Evolutionary conservation across 768 basidiomycete genomes (phyloP).

Genomic region (Amanita jacksonii): DNA sequence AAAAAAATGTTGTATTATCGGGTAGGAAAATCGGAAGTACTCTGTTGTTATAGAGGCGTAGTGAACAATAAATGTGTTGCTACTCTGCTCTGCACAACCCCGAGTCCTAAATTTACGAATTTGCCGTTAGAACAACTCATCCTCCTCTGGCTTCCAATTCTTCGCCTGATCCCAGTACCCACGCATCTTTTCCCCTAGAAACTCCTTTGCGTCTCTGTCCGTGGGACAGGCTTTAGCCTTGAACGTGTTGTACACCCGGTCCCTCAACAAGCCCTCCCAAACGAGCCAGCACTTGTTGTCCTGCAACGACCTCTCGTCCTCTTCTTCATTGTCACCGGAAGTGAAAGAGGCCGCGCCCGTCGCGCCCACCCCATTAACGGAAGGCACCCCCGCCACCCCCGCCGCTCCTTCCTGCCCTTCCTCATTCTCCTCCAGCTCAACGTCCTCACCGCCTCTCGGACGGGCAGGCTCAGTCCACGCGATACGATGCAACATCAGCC

Average conservation of each 20-base stretch:
- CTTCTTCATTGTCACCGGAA: conserved; percentile 20
- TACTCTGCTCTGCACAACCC: too few species aligned
- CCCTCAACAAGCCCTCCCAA: conserved; percentile 88
- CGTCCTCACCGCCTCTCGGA: conserved; percentile 63
- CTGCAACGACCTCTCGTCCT: conserved; percentile 47
- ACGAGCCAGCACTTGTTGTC: conserved; percentile 85
- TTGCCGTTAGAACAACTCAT: conserved; percentile 61
- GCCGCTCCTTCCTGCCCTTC: conserved; percentile 19
- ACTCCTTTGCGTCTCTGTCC: conserved; percentile 79
- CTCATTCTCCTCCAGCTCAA: conserved; percentile 47
- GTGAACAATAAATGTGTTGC: too few species aligned
- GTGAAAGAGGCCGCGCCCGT: conserved; percentile 13
- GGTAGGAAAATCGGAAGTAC: too few species aligned
- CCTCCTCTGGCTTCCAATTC: conserved; percentile 80
- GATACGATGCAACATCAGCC: conserved; percentile 79
- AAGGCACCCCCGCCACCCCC: conserved; percentile 1
- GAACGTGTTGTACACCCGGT: conserved; percentile 73
- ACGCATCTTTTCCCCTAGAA: conserved; percentile 73
- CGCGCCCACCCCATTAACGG: not conserved
- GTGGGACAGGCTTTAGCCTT: conserved; percentile 76
- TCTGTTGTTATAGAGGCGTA: too few species aligned
- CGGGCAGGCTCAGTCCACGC: conserved; percentile 91
- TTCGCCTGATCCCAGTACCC: conserved; percentile 95
- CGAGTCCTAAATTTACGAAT: too few species aligned
- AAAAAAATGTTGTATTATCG: too few species aligned